phyloP scores from a whole-genome alignment of 441 rosid genomes.

The Brassica hybrid region DNA sequence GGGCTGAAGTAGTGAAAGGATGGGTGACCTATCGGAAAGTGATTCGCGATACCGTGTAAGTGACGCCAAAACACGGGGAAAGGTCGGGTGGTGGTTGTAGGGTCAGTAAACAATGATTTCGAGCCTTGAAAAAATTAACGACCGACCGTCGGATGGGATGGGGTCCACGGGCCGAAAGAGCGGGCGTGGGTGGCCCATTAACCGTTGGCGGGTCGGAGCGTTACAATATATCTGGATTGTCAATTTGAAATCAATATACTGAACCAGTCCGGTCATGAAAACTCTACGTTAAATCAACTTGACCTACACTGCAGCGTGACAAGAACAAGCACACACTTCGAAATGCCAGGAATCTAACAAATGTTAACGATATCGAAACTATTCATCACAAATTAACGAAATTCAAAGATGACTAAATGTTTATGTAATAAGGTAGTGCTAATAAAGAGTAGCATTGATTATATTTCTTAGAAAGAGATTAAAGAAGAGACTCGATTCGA shows the following conservation, averaged over 20 bases:
- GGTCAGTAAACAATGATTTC: too few species aligned
- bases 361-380: neutral
- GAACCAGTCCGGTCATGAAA: constrained; percentile 1
- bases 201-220: too few species aligned
- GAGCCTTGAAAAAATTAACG: too few species aligned
- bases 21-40: too few species aligned
- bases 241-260: neutral
- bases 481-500: neutral
- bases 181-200: too few species aligned
- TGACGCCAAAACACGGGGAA: too few species aligned
- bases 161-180: too few species aligned
- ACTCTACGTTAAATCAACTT: neutral
- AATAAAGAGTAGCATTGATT: constrained; percentile 19
- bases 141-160: too few species aligned
- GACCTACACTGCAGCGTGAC: neutral
- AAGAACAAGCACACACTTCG: neutral
- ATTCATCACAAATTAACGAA: constrained; percentile 6
- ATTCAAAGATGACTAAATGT: neutral
- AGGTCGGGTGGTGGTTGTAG: too few species aligned
- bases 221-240: too few species aligned
- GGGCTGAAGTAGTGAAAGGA: too few species aligned
- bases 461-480: constrained; percentile 24
- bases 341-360: constrained; percentile 7
- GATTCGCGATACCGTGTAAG: too few species aligned
- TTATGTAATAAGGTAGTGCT: neutral